Evolutionary conservation across 768 basidiomycete genomes (phyloP), one percentile per base, ranked within the genome.

Genomic region (Mrakia hoshinonis): DNA sequence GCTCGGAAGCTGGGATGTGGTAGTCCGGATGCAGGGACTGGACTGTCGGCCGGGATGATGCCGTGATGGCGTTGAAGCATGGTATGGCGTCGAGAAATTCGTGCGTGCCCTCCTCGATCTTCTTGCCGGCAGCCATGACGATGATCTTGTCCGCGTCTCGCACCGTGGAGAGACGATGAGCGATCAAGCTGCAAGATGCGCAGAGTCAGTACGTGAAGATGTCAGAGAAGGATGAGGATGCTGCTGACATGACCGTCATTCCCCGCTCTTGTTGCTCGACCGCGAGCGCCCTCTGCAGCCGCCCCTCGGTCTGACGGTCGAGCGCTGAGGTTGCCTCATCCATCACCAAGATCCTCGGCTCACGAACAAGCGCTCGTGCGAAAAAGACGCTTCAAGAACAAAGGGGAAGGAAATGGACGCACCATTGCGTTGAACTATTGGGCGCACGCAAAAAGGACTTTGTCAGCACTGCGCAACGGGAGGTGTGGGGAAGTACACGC

Each of bases 91-190:
- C 48, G 3, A 79, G 74, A 60, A 75, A 70, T 34, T 77, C 75
- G 67, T 78, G 78, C 0, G 74, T 76, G 3, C 79, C 79, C 31
- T 74, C 67, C 62, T 76, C 74, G 18, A 75, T 68, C 1, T 75
- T 48, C 12, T 62, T 70, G 12, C 79, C 79, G 4, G 65, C 26
- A 5, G 64, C 49, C 75, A 79, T 76, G 52, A 79, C 78, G 20
- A 76, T 51, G 49, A 79, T 78, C 10, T 74, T 74, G 68, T 51
- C 61, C 43, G 43, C 38, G 29, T 55, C 36, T 58, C 54, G 66
- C 15, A 72, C 61, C 5, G 71, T 73, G 0, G 64, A 67, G 1
- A 74, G 47, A 0, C 73, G 64, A 39, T 74, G 73, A 38, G 72
- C 72, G 63, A 73, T 73, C 9, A 61, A 34, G 4, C 47, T 64